Percentiles rank a stretch among this genome's conserved stretches.
phyloP scores from a whole-genome alignment of 768 basidiomycete genomes.

The Psilocybe azurescens region DNA sequence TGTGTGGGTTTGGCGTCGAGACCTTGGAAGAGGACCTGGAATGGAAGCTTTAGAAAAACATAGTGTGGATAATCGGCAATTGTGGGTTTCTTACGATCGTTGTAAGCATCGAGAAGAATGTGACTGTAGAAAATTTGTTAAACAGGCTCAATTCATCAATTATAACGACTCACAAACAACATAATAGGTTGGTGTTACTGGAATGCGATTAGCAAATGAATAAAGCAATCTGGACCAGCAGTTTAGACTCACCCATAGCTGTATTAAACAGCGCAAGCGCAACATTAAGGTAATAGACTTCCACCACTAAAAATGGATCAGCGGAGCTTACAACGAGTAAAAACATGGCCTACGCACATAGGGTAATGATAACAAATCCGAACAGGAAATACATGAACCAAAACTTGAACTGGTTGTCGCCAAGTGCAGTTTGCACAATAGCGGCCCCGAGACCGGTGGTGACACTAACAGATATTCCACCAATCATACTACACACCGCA shows the following conservation, averaged over 20 bases:
- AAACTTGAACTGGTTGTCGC: conserved; percentile 88
- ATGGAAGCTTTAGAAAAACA: neutral
- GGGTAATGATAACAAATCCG: conserved; percentile 81
- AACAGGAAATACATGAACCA: conserved; percentile 93
- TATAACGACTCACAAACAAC: conserved; percentile 65
- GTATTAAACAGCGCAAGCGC: conserved; percentile 96
- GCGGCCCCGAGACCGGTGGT: conserved; percentile 93
- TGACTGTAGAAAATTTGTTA: conserved; percentile 51
- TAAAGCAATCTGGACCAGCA: conserved; percentile 8
- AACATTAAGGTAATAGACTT: conserved; percentile 95
- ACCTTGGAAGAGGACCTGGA: conserved; percentile 87
- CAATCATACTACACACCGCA: conserved; percentile 93
- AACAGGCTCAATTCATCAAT: conserved; percentile 9
- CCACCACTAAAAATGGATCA: conserved; percentile 58
- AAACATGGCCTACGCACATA: conserved; percentile 56
- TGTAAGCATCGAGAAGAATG: conserved; percentile 84
- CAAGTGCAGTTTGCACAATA: conserved; percentile 80
- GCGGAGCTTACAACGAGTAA: conserved; percentile 8
- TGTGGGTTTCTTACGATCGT: conserved; percentile 61
- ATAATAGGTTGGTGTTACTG: conserved; percentile 89
- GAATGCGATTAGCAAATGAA: conserved; percentile 23
- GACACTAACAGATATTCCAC: conserved; percentile 92
- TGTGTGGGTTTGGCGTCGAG: conserved; percentile 75
- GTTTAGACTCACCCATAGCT: conserved; percentile 64
- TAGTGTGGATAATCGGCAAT: neutral